Base-by-base conservation (phyloP, 2,329 filamentous ascomycete genomes). In the Alternaria atra region DNA sequence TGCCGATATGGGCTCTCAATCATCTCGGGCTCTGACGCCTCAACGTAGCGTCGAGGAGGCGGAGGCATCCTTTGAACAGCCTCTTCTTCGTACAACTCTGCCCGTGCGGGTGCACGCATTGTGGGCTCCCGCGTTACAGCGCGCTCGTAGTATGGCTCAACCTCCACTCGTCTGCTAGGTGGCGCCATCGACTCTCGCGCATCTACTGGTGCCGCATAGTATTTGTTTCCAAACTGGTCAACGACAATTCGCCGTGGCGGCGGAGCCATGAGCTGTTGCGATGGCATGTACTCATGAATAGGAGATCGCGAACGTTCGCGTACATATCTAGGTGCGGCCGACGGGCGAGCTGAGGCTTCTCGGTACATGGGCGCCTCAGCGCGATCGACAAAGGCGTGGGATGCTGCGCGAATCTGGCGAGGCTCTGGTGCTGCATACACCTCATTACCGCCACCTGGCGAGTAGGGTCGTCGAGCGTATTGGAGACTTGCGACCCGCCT, bases 181-280 rank as follows among this genome's bases (percentile, higher is more conserved):
- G 86, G 83, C 5, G 84, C 85, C 15, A 85, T 81, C 7, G 87
- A 88, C 51, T 86, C 85, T 47, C 85, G 80, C 20, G 83, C 72
- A 17, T 82, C 77, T 55, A 76, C 66, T 17, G 85, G 78, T 42
- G 84, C 82, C 64, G 88, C 86, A 62, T 87, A 87, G 80, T 94
- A 97, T 74, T 92, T 89, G 75, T 92, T 91, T 40, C 93, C 93
- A 77, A 89, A 92, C 63, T 91, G 88, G 79, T 97, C 94, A 55
- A 96, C 84, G 34, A 97, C 84, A 64, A 97, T 90, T 63, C 90
- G 88, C 56, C 89, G 83, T 17, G 86, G 76, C 8, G 86, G 76
- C 9, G 77, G 79, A 50, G 76, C 73, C 80, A 86, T 83, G 77
- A 69, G 64, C 37, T 78, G 79, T 29, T 67, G 71, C 40, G 74